Evolutionary conservation across 768 basidiomycete genomes (phyloP).

Genomic region (Amanita thiersii): DNA sequence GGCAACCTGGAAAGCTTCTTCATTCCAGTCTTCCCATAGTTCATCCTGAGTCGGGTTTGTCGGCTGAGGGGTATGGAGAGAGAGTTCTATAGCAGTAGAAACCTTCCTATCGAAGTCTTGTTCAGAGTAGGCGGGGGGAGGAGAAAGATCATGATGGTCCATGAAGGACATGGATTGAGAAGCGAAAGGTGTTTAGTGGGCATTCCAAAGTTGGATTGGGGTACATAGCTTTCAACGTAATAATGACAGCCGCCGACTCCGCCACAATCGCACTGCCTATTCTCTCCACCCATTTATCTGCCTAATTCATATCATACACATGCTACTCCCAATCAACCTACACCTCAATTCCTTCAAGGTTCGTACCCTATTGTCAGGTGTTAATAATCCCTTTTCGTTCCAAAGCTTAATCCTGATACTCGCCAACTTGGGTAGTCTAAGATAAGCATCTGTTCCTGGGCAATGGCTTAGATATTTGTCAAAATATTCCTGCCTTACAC

Average conservation of each 20-base stretch:
- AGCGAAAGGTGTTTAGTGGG: no score
- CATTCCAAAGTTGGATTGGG: no score
- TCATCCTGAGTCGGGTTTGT: conserved; percentile 22
- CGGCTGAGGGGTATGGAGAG: conserved; percentile 22
- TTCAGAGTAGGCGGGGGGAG: conserved; percentile 40
- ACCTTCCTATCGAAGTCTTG: conserved; percentile 50
- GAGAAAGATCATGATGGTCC: conserved; percentile 13
- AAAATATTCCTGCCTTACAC: not conserved
- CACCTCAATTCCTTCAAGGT: conserved; percentile 77
- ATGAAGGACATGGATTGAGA: conserved; percentile 3
- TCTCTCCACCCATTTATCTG: no score
- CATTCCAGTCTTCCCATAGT: conserved; percentile 46
- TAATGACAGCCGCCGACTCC: no score
- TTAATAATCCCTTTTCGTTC: not conserved
- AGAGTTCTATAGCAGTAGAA: conserved; percentile 30
- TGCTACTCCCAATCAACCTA: conserved; percentile 27
- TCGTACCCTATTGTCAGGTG: conserved; percentile 54
- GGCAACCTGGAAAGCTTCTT: conserved; percentile 26
- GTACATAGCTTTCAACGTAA: no score
- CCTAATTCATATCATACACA: no score
- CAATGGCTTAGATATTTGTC: not conserved
- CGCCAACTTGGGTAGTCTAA: conserved; percentile 76
- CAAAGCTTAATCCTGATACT: conserved; percentile 15
- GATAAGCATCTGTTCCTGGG: conserved; percentile 74
- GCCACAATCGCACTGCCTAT: no score